Evolutionary conservation across 2,329 filamentous ascomycete species (phyloP).

Genomic region (Pezicula rhizophila): DNA sequence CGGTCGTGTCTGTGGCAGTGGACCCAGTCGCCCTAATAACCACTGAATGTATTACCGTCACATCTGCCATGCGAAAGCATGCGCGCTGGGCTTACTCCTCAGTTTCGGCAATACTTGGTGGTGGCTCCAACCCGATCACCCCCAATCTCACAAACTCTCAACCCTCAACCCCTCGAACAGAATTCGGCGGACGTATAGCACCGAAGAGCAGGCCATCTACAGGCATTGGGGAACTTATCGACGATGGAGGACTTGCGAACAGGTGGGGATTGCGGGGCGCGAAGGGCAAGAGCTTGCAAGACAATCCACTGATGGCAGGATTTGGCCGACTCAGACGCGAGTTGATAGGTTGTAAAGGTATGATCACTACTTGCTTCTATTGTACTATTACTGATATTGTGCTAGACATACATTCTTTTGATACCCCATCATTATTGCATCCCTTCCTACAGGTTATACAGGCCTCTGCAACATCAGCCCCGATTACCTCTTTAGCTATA

Average conservation of each 20-base stretch:
- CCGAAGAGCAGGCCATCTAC: slow-evolving; percentile 16
- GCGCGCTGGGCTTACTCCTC: slow-evolving; percentile 93
- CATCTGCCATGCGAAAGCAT: slow-evolving; percentile 96
- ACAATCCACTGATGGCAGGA: slow-evolving; percentile 91
- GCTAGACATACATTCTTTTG: slow-evolving; percentile 77
- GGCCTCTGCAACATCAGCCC: slow-evolving; percentile 89
- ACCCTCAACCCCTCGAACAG: slow-evolving; percentile 31
- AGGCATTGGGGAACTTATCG: slow-evolving; percentile 32
- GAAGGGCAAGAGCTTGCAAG: slow-evolving; percentile 94
- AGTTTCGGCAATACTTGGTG: slow-evolving; percentile 89
- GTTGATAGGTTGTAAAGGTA: slow-evolving; percentile 77
- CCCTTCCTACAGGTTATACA: slow-evolving; percentile 96
- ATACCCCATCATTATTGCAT: slow-evolving; percentile 81
- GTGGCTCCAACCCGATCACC: slow-evolving; percentile 44
- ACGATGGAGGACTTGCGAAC: slow-evolving; percentile 62
- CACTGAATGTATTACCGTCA: slow-evolving; percentile 98
- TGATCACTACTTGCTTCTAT: slow-evolving; percentile 9
- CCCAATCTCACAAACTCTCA: slow-evolving; percentile 37
- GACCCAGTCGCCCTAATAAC: slow-evolving; percentile 91
- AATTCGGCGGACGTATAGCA: slow-evolving; percentile 15
- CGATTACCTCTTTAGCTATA: slow-evolving; percentile 90
- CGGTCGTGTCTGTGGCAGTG: slow-evolving; percentile 68
- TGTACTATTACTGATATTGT: slow-evolving; percentile 20
- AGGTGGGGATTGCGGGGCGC: slow-evolving; percentile 91
- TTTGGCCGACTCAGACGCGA: slow-evolving; percentile 88